Evolutionary conservation across 2,329 filamentous ascomycete species (phyloP).

Genomic region (Bipolaris zeicola): DNA sequence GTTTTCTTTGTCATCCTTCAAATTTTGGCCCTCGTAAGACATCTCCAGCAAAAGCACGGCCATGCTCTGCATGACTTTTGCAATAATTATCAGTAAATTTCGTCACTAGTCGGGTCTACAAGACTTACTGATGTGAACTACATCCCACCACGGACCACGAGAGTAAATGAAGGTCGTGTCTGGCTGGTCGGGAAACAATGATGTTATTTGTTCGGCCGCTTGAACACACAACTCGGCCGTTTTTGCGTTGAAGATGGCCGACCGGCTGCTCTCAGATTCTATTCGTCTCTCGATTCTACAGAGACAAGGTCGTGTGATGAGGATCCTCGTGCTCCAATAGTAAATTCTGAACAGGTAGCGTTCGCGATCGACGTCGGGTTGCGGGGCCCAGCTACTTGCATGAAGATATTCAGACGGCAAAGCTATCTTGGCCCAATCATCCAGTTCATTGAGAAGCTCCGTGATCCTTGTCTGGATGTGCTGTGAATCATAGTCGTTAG

Average conservation of each 20-base stretch:
- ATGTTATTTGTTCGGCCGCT: constrained; percentile 40
- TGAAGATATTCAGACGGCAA: constrained; percentile 11
- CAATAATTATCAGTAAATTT: background rate
- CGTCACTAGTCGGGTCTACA: rapidly evolving
- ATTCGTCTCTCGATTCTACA: constrained; percentile 46
- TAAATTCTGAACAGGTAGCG: constrained; percentile 30
- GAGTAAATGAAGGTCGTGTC: constrained; percentile 36
- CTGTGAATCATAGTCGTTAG: constrained; percentile 12
- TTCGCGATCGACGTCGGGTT: constrained; percentile 15
- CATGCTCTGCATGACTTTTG: constrained; percentile 46
- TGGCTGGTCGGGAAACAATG: constrained; percentile 40
- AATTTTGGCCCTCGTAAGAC: constrained; percentile 36
- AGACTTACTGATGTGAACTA: constrained; percentile 42
- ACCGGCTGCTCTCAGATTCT: constrained; percentile 30
- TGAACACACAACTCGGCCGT: constrained; percentile 42
- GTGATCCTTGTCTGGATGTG: constrained; percentile 41
- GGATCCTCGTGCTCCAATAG: constrained; percentile 45
- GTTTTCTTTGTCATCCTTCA: constrained; percentile 29
- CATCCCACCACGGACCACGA: constrained; percentile 50
- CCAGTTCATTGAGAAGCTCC: constrained; percentile 37
- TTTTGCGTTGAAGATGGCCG: constrained; percentile 41
- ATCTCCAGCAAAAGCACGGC: constrained; percentile 48
- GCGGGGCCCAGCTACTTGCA: constrained; percentile 21
- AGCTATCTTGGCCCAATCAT: constrained; percentile 39
- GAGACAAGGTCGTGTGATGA: constrained; percentile 49